These are phyloP conservation scores for Lecanicillium sp. DNA, from an alignment of 2,329 filamentous ascomycete species.

Conservation along the genomic window DNA sequence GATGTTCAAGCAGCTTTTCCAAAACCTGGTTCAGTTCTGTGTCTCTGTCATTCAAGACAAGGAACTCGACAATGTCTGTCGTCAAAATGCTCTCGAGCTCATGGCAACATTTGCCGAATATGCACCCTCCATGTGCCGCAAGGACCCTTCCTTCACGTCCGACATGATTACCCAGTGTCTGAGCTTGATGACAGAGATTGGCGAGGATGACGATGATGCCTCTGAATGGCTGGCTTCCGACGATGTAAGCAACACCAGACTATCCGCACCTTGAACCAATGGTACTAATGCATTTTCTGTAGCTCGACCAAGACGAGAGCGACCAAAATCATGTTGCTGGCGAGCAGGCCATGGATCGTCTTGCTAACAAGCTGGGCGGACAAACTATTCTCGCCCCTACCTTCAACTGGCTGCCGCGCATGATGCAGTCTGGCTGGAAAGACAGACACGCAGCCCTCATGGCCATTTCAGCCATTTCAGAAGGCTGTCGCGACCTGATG, in stretches of 20 bases:
- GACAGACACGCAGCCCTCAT: conserved; percentile 95
- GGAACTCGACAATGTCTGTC: conserved; percentile 80
- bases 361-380: conserved; percentile 97
- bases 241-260: conserved; percentile 55
- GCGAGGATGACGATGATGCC: conserved; percentile 89
- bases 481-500: conserved; percentile 95
- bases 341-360: conserved; percentile 95
- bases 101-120: conserved; percentile 98
- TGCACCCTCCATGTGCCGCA: conserved; percentile 88
- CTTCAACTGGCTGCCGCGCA: conserved; percentile 93
- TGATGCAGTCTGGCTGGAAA: conserved; percentile 96
- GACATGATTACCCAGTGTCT: conserved; percentile 99
- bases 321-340: conserved; percentile 96
- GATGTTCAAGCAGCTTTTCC: conserved; percentile 96
- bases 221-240: conserved; percentile 89
- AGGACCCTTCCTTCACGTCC: conserved; percentile 82
- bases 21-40: conserved; percentile 85
- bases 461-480: conserved; percentile 97
- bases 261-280: background rate
- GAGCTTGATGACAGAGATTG: conserved; percentile 96
- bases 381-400: conserved; percentile 85
- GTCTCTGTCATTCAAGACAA: conserved; percentile 94
- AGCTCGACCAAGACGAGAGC: conserved; percentile 92
- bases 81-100: conserved; percentile 91
- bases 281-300: conserved; percentile 19